A percentile compares a stretch with the other conserved stretches of the same genome.
Conservation (phyloP, 129 eudicot species). For the Dittrichia graveolens region DNA sequence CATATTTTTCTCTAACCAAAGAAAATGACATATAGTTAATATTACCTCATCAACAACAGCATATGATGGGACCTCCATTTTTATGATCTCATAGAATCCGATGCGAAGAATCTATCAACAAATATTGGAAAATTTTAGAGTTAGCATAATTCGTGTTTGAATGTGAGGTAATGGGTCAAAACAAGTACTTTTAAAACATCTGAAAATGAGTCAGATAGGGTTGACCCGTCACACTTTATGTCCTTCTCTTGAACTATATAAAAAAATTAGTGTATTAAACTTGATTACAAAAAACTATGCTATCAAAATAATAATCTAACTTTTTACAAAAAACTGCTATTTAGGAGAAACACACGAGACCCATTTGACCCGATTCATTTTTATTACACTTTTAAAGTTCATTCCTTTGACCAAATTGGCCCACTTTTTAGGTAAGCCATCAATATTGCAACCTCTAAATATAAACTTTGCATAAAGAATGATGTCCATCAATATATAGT, state of each 20-base stretch:
- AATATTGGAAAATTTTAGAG: slow-evolving; percentile 16
- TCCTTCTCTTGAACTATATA: background rate
- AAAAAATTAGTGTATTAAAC: background rate
- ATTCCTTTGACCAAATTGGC: background rate
- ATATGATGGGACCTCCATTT: slow-evolving; percentile 84
- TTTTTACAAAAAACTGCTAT: background rate
- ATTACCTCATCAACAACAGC: slow-evolving; percentile 93
- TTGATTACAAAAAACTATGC: background rate
- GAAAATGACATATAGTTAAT: background rate
- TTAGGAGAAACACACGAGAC: background rate
- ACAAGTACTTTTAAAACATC: background rate
- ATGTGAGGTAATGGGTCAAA: slow-evolving; percentile 6
- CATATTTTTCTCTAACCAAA: background rate
- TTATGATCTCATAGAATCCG: slow-evolving; percentile 82
- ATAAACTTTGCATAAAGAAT: background rate
- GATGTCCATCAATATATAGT: background rate
- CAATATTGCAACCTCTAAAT: background rate
- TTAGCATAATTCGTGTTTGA: background rate
- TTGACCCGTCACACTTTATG: background rate
- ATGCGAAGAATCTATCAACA: slow-evolving; percentile 80
- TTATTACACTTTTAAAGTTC: background rate
- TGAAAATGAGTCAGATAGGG: background rate
- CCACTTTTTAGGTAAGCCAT: background rate
- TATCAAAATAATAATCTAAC: background rate
- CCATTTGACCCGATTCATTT: background rate